Evolutionary conservation across 495 filamentous ascomycete species (phyloP).

Genomic region (Talaromyces wortmannii): DNA sequence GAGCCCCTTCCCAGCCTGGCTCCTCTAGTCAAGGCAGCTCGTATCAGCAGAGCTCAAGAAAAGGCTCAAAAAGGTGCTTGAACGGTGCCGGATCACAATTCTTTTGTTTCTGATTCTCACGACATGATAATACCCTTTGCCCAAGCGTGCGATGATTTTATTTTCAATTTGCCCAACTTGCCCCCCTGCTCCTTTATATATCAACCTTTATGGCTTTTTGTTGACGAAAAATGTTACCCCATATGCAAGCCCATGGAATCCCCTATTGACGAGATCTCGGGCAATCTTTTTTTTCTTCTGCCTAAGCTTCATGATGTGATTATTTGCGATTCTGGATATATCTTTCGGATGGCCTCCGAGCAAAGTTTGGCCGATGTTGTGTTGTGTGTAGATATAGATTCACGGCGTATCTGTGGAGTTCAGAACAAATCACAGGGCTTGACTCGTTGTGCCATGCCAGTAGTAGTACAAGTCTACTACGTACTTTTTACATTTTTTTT

Average conservation of each 20-base stretch:
- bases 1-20: constrained; percentile 70
- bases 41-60: constrained; percentile 76
- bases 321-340: background rate
- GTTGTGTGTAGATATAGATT: constrained; percentile 1
- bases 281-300: background rate
- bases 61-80: constrained; percentile 55
- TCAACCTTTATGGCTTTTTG: no score
- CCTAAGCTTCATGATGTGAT: background rate
- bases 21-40: constrained; percentile 81
- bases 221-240: background rate
- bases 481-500: background rate
- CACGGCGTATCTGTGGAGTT: background rate
- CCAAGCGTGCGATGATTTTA: background rate
- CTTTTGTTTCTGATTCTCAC: constrained; percentile 17
- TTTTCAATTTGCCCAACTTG: background rate
- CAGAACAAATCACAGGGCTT: background rate
- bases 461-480: background rate
- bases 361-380: background rate
- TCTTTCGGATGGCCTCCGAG: background rate
- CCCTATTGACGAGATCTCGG: background rate
- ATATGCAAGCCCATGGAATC: background rate
- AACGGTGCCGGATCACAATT: constrained; percentile 23
- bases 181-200: background rate
- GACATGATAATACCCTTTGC: constrained; percentile 5
- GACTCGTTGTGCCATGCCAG: background rate